These are phyloP conservation scores for Populus simonii DNA, from an alignment of 345 rosid species.

Conservation along the genomic window DNA sequence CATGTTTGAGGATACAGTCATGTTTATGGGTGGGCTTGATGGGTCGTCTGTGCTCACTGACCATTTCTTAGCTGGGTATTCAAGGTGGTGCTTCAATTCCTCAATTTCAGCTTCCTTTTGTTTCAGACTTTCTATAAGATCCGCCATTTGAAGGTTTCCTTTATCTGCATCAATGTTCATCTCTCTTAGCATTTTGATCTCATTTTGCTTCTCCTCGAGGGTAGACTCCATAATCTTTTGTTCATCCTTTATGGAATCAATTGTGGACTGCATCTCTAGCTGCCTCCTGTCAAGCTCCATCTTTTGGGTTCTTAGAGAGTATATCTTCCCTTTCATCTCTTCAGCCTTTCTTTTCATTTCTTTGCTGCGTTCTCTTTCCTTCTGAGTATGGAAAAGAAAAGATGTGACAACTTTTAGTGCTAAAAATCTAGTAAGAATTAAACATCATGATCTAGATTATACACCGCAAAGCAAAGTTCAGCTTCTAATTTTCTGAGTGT, in stretches of 20 bases:
- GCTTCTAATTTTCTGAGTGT: background rate
- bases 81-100: conserved; percentile 41
- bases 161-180: conserved; percentile 15
- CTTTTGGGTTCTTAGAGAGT: conserved; percentile 39
- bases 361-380: conserved; percentile 41
- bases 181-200: conserved; percentile 37
- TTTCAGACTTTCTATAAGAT: conserved; percentile 42
- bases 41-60: conserved; percentile 34
- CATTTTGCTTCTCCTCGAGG: conserved; percentile 42
- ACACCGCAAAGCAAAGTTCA: background rate
- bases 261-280: conserved; percentile 51
- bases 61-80: conserved; percentile 20
- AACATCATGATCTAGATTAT: background rate
- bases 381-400: conserved; percentile 29
- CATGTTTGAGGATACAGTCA: conserved; percentile 7
- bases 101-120: conserved; percentile 49
- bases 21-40: conserved; percentile 14
- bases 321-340: conserved; percentile 45
- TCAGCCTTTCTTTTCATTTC: conserved; percentile 43
- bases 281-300: conserved; percentile 48
- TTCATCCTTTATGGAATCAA: conserved; percentile 57
- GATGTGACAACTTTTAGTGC: background rate
- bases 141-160: conserved; percentile 20
- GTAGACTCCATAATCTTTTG: conserved; percentile 41
- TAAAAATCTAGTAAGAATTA: background rate